These are phyloP conservation scores for Abrus precatorius DNA, from an alignment of 306 rosid genomes.

Conservation along the genomic window DNA sequence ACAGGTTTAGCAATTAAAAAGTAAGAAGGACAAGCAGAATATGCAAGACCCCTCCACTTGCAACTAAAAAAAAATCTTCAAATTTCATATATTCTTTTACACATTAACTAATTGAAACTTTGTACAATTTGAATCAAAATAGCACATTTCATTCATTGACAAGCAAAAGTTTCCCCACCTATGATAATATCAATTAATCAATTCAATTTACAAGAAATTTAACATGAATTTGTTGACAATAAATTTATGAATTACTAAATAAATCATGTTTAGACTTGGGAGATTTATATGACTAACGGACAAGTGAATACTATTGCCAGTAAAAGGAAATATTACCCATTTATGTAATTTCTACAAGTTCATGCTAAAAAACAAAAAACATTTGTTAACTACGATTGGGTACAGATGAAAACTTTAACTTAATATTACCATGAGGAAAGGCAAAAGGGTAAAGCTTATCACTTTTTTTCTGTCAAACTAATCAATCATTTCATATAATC, in stretches of 20 bases:
- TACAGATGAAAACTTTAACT: slow-evolving; percentile 6
- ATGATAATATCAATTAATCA: slow-evolving; percentile 16
- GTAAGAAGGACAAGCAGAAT: slow-evolving; percentile 17
- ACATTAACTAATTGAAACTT: slow-evolving; percentile 2
- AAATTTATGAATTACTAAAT: slow-evolving; percentile 1
- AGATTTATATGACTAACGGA: neutral
- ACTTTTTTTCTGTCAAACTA: slow-evolving; percentile 35
- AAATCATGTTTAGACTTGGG: slow-evolving; percentile 18
- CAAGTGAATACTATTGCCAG: slow-evolving; percentile 11
- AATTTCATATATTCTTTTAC: neutral
- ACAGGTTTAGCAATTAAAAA: slow-evolving; percentile 17
- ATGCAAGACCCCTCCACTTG: neutral
- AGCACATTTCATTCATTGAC: slow-evolving; percentile 1
- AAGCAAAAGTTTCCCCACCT: slow-evolving; percentile 2
- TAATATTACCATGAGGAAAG: slow-evolving; percentile 30
- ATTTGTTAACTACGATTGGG: neutral
- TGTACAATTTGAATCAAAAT: slow-evolving; percentile 26
- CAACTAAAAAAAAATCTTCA: neutral
- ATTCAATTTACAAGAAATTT: slow-evolving; percentile 20
- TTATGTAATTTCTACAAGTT: slow-evolving; percentile 8
- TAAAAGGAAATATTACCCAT: slow-evolving; percentile 1
- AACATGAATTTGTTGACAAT: slow-evolving; percentile 13
- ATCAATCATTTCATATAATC: slow-evolving; percentile 24
- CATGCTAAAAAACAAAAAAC: slow-evolving; percentile 13
- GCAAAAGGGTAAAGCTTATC: slow-evolving; percentile 10